A percentile compares a stretch with the other conserved stretches of the same genome.
Evolutionary conservation across 148 eudicot species (phyloP).

Genomic region (Polygonum aviculare): DNA sequence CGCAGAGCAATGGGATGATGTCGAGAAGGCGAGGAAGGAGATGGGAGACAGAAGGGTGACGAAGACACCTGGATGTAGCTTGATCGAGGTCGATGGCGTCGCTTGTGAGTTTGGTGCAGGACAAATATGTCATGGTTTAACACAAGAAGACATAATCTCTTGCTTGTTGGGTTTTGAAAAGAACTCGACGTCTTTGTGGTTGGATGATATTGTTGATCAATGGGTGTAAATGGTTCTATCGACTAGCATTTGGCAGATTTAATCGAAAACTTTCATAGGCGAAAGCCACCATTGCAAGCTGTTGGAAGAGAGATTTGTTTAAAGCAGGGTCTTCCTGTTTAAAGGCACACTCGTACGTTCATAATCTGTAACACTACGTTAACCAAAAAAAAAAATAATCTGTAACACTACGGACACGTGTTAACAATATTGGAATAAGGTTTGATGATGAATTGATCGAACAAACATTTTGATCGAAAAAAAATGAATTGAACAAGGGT

Average conservation of each 20-base stretch:
- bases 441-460: too few species aligned
- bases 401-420: too few species aligned
- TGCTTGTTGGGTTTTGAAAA: slow-evolving; percentile 27
- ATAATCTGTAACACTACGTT: too few species aligned
- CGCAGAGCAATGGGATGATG: slow-evolving; percentile 45
- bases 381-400: too few species aligned
- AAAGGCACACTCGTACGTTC: too few species aligned
- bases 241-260: background rate
- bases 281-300: background rate
- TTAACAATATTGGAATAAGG: too few species aligned
- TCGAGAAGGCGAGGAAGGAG: slow-evolving; percentile 34
- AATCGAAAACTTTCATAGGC: background rate
- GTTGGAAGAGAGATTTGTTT: too few species aligned
- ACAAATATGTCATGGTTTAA: slow-evolving; percentile 20
- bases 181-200: slow-evolving; percentile 31
- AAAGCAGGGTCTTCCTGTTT: too few species aligned
- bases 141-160: slow-evolving; percentile 25
- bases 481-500: background rate
- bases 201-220: slow-evolving; percentile 12
- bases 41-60: slow-evolving; percentile 44
- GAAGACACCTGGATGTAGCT: slow-evolving; percentile 62
- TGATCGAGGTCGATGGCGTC: slow-evolving; percentile 46
- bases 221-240: background rate
- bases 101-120: slow-evolving; percentile 53
- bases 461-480: too few species aligned